Percentiles rank a stretch among this genome's conserved stretches.
These are phyloP conservation scores for Pseudogymnoascus sp. DNA, from an alignment of 2,329 filamentous ascomycete species.

Conservation along the genomic window DNA sequence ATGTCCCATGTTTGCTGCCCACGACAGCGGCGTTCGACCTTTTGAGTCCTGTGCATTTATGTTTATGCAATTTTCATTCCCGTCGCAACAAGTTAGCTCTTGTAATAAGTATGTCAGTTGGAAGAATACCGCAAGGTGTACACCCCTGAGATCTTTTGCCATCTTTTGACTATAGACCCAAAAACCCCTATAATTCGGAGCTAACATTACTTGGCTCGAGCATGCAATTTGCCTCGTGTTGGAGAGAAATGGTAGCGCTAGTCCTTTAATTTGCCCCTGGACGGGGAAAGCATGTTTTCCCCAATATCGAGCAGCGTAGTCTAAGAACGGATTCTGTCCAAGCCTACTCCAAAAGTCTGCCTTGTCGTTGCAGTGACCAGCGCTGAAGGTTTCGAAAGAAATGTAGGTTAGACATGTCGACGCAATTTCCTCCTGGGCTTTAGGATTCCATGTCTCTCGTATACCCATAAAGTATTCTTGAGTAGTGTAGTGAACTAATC, in stretches of 20 bases:
- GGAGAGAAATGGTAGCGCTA: neutral
- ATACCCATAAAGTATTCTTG: constrained; percentile 20
- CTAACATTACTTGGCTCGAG: neutral
- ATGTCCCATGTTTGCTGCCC: neutral
- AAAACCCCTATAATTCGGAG: neutral
- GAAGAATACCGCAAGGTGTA: constrained; percentile 18
- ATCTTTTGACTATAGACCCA: neutral
- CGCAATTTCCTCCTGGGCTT: neutral
- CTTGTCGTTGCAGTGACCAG: neutral
- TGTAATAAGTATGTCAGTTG: constrained; percentile 9
- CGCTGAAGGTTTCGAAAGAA: neutral
- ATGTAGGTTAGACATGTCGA: neutral
- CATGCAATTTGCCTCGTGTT: neutral
- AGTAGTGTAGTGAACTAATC: constrained; percentile 22
- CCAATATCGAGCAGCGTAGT: neutral
- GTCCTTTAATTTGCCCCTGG: neutral
- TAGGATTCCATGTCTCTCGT: neutral
- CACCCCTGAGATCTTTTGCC: constrained; percentile 8
- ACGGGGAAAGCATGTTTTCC: neutral
- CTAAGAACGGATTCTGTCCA: neutral
- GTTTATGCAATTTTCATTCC: neutral
- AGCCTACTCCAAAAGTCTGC: neutral
- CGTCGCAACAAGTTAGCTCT: neutral
- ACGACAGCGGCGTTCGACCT: neutral
- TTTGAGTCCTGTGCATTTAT: neutral